phyloP scores from a whole-genome alignment of 352 stramenopile genomes.

The Pythium brassicae region DNA sequence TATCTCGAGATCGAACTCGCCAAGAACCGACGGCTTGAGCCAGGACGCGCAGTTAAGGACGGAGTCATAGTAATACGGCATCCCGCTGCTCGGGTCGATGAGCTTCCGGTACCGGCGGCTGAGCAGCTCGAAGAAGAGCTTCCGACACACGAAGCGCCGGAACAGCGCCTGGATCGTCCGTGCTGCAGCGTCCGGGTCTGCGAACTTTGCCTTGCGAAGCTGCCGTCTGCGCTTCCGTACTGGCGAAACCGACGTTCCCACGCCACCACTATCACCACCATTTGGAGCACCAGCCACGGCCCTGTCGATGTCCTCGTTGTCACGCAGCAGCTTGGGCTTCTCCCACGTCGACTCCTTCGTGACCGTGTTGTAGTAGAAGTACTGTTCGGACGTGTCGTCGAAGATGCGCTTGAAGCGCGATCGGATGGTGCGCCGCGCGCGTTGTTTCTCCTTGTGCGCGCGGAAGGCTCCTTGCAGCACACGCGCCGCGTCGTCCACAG shows the following conservation, averaged over 20 bases:
- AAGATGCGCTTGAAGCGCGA: slow-evolving; percentile 56
- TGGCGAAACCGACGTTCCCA: background rate
- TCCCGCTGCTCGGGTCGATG: slow-evolving; percentile 30
- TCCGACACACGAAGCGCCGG: slow-evolving; percentile 41
- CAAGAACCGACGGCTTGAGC: slow-evolving; percentile 59
- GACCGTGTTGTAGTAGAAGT: slow-evolving; percentile 73
- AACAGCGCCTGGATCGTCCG: slow-evolving; percentile 59
- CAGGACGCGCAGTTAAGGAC: slow-evolving; percentile 38
- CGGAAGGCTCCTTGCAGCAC: slow-evolving; percentile 55
- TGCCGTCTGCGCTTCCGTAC: slow-evolving; percentile 4
- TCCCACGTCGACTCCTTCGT: slow-evolving; percentile 69
- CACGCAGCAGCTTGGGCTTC: slow-evolving; percentile 42
- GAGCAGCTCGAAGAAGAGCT: slow-evolving; percentile 36
- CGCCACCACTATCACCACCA: background rate
- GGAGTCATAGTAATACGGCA: slow-evolving; percentile 69
- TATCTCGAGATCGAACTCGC: slow-evolving; percentile 47
- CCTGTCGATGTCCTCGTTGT: background rate
- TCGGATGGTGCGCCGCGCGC: slow-evolving; percentile 33
- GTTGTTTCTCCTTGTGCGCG: slow-evolving; percentile 31
- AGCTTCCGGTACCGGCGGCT: slow-evolving; percentile 57
- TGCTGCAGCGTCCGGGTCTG: slow-evolving; percentile 33
- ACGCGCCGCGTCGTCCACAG: slow-evolving; percentile 40
- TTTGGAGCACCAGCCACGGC: background rate
- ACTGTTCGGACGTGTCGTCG: slow-evolving; percentile 39
- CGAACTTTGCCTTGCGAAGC: slow-evolving; percentile 28